These are phyloP conservation scores for Tetradesmus obliquus DNA, from an alignment of 139 green algal genomes.

Conservation along the genomic window DNA sequence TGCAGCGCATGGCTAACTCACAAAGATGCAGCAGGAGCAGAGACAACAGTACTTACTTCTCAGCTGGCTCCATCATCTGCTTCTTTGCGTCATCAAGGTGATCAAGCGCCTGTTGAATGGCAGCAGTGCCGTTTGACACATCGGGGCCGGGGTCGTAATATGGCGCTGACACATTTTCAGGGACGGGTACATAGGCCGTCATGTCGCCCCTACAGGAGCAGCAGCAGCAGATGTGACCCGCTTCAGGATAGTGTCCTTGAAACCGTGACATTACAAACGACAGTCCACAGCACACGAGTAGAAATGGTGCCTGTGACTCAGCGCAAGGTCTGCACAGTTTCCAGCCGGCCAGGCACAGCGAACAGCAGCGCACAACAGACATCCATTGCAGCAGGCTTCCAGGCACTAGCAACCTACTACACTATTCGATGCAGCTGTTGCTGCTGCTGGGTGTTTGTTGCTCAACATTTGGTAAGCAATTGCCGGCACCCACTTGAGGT, in stretches of 20 bases:
- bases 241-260: too few relatives aligned
- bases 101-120: not conserved
- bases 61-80: not conserved
- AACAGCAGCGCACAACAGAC: too few relatives aligned
- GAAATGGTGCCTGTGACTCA: too few relatives aligned
- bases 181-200: not conserved
- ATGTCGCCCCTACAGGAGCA: constrained; percentile 12
- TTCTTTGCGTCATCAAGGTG: not conserved
- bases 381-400: too few relatives aligned
- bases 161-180: not conserved
- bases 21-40: not conserved
- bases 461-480: too few relatives aligned
- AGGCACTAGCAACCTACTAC: too few relatives aligned
- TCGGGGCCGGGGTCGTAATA: not conserved
- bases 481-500: not conserved
- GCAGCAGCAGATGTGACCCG: not conserved
- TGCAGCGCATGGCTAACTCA: not conserved
- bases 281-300: too few relatives aligned
- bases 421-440: too few relatives aligned
- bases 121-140: not conserved
- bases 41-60: not conserved
- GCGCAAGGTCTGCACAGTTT: too few relatives aligned
- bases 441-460: too few relatives aligned
- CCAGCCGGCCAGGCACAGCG: too few relatives aligned
- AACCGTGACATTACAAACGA: too few relatives aligned